Base-by-base conservation (phyloP, 2,329 filamentous ascomycete genomes). In the Trichocomaceae sp. region DNA sequence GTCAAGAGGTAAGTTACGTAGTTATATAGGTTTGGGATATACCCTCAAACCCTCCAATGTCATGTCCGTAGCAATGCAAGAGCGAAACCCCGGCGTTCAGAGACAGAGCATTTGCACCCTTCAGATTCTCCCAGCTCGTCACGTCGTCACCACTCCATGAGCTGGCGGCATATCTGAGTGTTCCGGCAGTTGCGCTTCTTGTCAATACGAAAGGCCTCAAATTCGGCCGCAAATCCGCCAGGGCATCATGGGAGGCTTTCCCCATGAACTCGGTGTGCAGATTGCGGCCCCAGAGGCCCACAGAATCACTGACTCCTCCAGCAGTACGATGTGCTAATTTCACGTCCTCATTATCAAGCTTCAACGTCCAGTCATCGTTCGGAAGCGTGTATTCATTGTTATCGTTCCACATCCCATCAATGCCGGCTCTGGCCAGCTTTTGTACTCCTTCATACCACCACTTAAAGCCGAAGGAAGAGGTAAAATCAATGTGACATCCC, bases 331-430 rank as follows among this genome's bases (percentile, higher is more conserved):
- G 64, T 0, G 72, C 44, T 13, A 48, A 70, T 1, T 75, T 61
- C 0, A 67, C 59, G 2, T 70, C 70, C 1, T 60, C 57, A 37
- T 74, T 71, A 41, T 83, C 76, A 0, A 87, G 72, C 0, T 81
- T 79, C 50, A 83, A 79, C 54, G 81, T 70, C 85, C 85, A 88
- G 22, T 79, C 74, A 57, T 89, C 86, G 57, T 81, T 76, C 0
- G 83, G 78, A 2, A 87, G 76, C 0, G 82, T 83, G 66, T 88
- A 89, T 66, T 89, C 86, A 60, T 88, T 89, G 69, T 89, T 89
- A 65, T 89, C 86, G 60, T 89, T 89, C 86, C 86, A 89, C 72
- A 88, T 87, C 47, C 79, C 85, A 60, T 88, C 85, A 54, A 89
- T 85, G 1, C 85, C 85, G 8, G 81, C 71, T 23, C 79, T 72